Percentiles rank a stretch among this genome's conserved stretches.
These are phyloP conservation scores for Mrakia gelida DNA, from an alignment of 768 basidiomycete genomes.

Conservation along the genomic window DNA sequence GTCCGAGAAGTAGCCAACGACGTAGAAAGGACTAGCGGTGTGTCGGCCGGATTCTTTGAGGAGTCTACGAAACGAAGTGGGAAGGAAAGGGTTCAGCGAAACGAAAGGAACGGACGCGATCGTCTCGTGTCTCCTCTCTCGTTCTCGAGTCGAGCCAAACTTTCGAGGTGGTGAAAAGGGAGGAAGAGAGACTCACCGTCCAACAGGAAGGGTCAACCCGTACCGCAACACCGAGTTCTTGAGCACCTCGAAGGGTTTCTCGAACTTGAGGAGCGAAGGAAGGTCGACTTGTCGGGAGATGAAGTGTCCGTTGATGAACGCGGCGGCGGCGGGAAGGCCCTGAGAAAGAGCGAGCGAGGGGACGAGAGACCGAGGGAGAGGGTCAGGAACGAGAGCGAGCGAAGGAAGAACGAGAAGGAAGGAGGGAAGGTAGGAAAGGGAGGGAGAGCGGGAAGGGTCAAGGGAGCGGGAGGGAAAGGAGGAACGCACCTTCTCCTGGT, in stretches of 20 bases:
- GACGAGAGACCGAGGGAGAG: background rate
- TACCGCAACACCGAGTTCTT: conserved; percentile 65
- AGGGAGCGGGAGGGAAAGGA: background rate
- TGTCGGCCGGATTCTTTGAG: conserved; percentile 89
- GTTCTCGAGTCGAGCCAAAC: too few relatives aligned
- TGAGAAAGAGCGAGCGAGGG: conserved; percentile 31
- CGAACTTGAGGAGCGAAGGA: conserved; percentile 70
- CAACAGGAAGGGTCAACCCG: conserved; percentile 16
- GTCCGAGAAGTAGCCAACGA: conserved; percentile 84
- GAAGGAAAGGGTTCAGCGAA: background rate
- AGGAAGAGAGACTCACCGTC: conserved; percentile 52
- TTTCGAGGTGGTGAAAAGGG: too few relatives aligned
- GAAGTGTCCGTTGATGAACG: conserved; percentile 86
- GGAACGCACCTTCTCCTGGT: conserved; percentile 16
- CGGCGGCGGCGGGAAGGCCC: conserved; percentile 70
- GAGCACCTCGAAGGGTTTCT: conserved; percentile 73
- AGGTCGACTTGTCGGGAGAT: conserved; percentile 79
- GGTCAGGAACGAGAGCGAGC: background rate
- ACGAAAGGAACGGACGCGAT: background rate
- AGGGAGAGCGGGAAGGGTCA: background rate
- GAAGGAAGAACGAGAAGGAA: background rate
- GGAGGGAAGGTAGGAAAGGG: background rate
- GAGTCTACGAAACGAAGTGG: conserved; percentile 52
- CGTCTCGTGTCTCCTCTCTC: too few relatives aligned
- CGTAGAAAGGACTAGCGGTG: conserved; percentile 83